A percentile compares a stretch with the other conserved stretches of the same genome.
phyloP scores from a whole-genome alignment of 1,284 basidiomycete species.

The Ustilago lituana region DNA sequence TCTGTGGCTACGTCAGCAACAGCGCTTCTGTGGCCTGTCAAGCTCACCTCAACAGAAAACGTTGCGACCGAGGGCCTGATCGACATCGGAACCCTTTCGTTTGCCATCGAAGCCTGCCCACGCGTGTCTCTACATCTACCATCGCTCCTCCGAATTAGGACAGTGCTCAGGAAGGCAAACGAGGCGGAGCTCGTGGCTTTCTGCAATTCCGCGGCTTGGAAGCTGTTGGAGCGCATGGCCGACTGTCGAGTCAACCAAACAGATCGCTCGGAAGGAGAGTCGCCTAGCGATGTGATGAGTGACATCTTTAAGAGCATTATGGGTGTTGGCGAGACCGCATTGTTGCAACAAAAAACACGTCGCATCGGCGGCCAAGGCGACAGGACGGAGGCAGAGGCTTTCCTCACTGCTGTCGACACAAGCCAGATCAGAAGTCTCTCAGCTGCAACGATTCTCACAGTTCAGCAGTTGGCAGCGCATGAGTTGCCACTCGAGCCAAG shows the following conservation, averaged over 20 bases:
- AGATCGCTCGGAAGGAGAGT: background rate
- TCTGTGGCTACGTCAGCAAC: conserved; percentile 24
- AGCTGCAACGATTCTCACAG: conserved; percentile 15
- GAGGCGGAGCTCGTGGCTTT: conserved; percentile 4
- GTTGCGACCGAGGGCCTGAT: conserved; percentile 18
- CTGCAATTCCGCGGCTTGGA: conserved; percentile 17
- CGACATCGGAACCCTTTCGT: conserved; percentile 24
- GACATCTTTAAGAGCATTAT: conserved; percentile 30
- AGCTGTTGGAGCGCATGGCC: conserved; percentile 24
- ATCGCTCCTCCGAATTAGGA: conserved; percentile 27
- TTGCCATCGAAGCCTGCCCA: conserved; percentile 75
- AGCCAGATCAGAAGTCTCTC: conserved; percentile 7
- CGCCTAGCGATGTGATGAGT: conserved; percentile 25
- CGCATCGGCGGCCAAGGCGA: background rate
- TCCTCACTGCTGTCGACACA: conserved; percentile 9
- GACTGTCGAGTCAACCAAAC: background rate
- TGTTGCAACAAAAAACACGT: conserved; percentile 5
- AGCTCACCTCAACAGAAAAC: conserved; percentile 9
- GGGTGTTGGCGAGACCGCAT: conserved; percentile 2
- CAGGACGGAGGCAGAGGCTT: background rate
- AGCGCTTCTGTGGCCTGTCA: conserved; percentile 27
- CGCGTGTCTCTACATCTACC: conserved; percentile 23
- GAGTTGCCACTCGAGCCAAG: conserved; percentile 15
- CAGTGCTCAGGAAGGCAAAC: conserved; percentile 10
- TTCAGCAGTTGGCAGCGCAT: conserved; percentile 14